phyloP scores from a whole-genome alignment of 441 rosid genomes.

The Gossypium aridum region DNA sequence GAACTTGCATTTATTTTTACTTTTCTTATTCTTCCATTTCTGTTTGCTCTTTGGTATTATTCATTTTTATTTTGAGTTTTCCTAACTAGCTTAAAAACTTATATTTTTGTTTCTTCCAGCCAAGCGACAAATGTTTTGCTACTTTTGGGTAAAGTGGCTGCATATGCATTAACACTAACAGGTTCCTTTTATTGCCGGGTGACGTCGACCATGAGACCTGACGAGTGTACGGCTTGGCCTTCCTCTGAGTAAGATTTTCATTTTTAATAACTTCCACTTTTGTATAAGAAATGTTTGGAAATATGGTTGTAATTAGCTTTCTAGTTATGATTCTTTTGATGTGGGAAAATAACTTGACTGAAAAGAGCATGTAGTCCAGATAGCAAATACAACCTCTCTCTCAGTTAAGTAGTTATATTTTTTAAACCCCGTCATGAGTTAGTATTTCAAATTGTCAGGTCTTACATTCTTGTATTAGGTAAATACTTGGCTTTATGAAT shows the following conservation, averaged over 20 bases:
- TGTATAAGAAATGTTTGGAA: neutral
- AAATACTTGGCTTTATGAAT: constrained; percentile 5
- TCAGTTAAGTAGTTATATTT: neutral
- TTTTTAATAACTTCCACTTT: neutral
- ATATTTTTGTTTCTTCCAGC: constrained; percentile 37
- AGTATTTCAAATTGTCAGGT: neutral
- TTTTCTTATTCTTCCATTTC: neutral
- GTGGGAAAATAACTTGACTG: neutral
- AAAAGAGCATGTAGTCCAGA: neutral
- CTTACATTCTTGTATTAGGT: constrained; percentile 1
- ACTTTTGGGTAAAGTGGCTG: constrained; percentile 84
- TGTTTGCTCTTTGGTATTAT: neutral
- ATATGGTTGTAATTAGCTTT: neutral
- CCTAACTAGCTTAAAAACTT: neutral
- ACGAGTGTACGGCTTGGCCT: constrained; percentile 37
- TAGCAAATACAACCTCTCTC: neutral
- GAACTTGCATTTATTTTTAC: neutral
- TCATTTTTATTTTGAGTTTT: neutral
- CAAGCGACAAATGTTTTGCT: constrained; percentile 70
- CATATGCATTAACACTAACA: constrained; percentile 70
- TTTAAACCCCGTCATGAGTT: neutral
- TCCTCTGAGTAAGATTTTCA: constrained; percentile 57
- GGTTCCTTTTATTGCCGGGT: constrained; percentile 84
- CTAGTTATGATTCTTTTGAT: constrained; percentile 5
- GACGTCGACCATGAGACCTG: constrained; percentile 48